Evolutionary conservation across 164 flowering plant species (phyloP), one percentile per base, ranked within the genome.

Genomic region (Vitis rotundifolia): DNA sequence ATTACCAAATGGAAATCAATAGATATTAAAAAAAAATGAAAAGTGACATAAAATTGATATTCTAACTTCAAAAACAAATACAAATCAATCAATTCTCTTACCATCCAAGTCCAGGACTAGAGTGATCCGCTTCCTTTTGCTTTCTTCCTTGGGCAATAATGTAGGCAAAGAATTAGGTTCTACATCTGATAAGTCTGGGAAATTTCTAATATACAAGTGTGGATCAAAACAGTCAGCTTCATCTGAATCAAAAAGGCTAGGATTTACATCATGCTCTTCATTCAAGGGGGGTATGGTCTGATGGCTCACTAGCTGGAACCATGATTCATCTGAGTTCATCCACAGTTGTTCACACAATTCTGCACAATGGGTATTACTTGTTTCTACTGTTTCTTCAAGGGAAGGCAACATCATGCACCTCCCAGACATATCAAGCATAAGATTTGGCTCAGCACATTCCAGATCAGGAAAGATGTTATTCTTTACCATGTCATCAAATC

Each of bases 41-140:
- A 37, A 37, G 44, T 37, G 44, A 37, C 44, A 37, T 37, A 37
- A 3, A 5, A 37, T 2, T 37, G 44, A 37, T 3, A 37, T 37
- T 6, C 44, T 37, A 37, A 37, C 44, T 37, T 37, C 26, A 22
- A 22, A 22, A 22, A 22, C 26, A 37, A 37, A 37, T 37, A 37
- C 44, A 37, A 37, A 37, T 12, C 13, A 37, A 65, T 19, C 22
- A 59, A 18, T 22, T 47, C 29, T 58, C 68, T 58, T 64, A 72
- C 75, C 75, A 60, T 72, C 75, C 59, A 72, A 49, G 66, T 72
- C 75, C 11, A 72, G 75, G 55, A 72, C 75, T 12, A 72, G 63
- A 48, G 75, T 72, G 52, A 72, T 15, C 26, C 50, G 51, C 68
- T 66, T 66, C 47, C 50, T 37, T 28, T 55, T 14, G 22, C 13